A percentile compares a stretch with the other conserved stretches of the same genome.
phyloP scores from a whole-genome alignment of 2,329 filamentous ascomycete species.

The Sporothrix schenckii region DNA sequence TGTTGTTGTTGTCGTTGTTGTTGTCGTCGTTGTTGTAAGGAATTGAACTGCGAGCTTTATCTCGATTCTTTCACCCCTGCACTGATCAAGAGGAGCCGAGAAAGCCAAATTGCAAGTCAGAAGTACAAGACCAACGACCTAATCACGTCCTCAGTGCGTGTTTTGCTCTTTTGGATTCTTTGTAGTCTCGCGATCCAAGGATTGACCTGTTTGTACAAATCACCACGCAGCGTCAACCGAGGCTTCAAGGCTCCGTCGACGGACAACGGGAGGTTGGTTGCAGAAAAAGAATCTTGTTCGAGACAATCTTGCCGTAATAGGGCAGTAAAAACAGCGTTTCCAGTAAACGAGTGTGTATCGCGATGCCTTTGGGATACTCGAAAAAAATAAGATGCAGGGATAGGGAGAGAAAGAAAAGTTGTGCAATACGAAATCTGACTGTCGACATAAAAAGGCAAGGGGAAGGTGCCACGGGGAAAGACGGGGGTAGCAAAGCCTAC shows the following conservation, averaged over 20 bases:
- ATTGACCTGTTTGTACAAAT: too few species aligned
- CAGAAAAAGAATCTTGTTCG: background rate
- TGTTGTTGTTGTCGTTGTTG: too few species aligned
- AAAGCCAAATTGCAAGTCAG: background rate
- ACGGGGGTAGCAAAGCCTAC: background rate
- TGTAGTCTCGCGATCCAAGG: too few species aligned
- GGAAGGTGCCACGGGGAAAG: background rate
- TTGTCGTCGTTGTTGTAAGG: too few species aligned
- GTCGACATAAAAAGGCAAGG: background rate
- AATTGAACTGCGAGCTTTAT: background rate
- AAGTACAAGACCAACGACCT: background rate
- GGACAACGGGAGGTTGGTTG: background rate
- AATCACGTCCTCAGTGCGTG: too few species aligned
- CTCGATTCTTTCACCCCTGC: background rate
- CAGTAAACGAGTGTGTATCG: background rate
- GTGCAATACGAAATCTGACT: constrained; percentile 7
- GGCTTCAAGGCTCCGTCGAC: too few species aligned
- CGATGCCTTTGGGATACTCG: background rate
- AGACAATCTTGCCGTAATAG: background rate
- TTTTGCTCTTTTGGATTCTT: too few species aligned
- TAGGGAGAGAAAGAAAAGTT: background rate
- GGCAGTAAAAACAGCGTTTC: background rate
- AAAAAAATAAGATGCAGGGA: background rate
- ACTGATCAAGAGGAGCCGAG: background rate
- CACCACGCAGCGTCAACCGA: too few species aligned